Base-by-base conservation (phyloP, 2,329 filamentous ascomycete genomes). In the Colletotrichum sublineola region DNA sequence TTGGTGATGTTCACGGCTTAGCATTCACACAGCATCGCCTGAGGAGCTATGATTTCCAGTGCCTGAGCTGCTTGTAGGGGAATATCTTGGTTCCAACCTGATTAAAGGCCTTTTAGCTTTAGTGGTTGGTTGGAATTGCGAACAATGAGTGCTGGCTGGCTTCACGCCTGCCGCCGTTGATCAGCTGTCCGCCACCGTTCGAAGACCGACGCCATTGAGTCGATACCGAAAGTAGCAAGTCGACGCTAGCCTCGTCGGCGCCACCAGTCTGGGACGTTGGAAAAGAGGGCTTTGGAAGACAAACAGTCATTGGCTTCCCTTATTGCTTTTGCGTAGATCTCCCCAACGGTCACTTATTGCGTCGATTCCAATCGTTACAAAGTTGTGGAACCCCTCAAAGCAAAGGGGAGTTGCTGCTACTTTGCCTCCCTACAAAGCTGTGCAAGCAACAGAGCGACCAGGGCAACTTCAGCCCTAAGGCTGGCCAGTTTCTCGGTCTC, bases 391-490 rank as follows among this genome's bases (percentile, higher is more conserved):
- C 31, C 56, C 70, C 70, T 61, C 48, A 56, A 18, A 50, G 15
- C 15, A 56, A 56, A 24, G 62, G 48, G 67, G 67, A 42, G 15
- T 38, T 29, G 42, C 50, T 44, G 40, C 12, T n/a, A 36, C 20
- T 44, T 71, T 46, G 55, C 61, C 50, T 67, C 52, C 31, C 20
- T 29, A 40, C 48, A 62, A 67, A 71, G 62, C 67, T 62, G 60
- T 24, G 42, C 33, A 50, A 52, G 42, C 57, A 48, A 73, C 56
- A 56, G 57, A 71, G 53, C 57, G n/a, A 31, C 55, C 62, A 58
- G 42, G 56, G 71, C 50, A 55, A 18, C 52, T 56, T 73, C 71
- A 73, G 67, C 71, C 71, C 71, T 73, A 71, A 71, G 36, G 20
- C 56, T 50, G 67, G 44, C 18, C 66, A 36, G 55, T 38, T 56